These are phyloP conservation scores for Vitis rotundifolia DNA, from an alignment of 164 flowering plant species.

Conservation along the genomic window DNA sequence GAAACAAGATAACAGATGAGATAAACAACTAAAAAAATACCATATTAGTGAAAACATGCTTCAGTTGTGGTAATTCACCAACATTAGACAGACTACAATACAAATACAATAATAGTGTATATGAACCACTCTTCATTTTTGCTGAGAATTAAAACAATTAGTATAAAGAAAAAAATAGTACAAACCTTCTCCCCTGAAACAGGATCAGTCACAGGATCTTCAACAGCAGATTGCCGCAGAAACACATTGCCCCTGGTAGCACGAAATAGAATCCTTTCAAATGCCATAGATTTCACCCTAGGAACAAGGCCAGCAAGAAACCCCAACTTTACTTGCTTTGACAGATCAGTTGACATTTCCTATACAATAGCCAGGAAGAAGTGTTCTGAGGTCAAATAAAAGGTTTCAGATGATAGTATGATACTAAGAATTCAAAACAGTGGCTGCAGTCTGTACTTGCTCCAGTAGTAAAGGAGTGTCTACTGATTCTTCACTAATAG, in stretches of 20 bases:
- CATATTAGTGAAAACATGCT: no score
- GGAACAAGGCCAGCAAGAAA: constrained; percentile 89
- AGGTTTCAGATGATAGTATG: background rate
- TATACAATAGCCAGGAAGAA: constrained; percentile 23
- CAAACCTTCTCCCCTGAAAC: constrained; percentile 91
- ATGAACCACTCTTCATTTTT: no score
- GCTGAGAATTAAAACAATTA: no score
- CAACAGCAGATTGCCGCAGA: constrained; percentile 69
- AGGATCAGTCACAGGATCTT: constrained; percentile 85
- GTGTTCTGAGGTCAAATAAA: constrained; percentile 1
- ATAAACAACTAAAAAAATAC: no score
- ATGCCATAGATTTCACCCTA: constrained; percentile 82
- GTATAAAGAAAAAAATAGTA: background rate
- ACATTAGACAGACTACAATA: no score
- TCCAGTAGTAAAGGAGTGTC: constrained; percentile 77
- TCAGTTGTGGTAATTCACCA: no score
- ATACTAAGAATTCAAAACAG: constrained; percentile 3
- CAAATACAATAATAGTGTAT: no score
- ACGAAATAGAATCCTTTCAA: constrained; percentile 96
- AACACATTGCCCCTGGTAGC: constrained; percentile 96
- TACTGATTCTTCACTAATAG: constrained; percentile 55
- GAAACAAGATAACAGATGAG: no score
- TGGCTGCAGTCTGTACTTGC: constrained; percentile 42
- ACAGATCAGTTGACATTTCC: constrained; percentile 68
- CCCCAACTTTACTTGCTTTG: constrained; percentile 91